Conservation (phyloP, 2,329 filamentous ascomycete species). For the Gaeumannomyces sp. region DNA sequence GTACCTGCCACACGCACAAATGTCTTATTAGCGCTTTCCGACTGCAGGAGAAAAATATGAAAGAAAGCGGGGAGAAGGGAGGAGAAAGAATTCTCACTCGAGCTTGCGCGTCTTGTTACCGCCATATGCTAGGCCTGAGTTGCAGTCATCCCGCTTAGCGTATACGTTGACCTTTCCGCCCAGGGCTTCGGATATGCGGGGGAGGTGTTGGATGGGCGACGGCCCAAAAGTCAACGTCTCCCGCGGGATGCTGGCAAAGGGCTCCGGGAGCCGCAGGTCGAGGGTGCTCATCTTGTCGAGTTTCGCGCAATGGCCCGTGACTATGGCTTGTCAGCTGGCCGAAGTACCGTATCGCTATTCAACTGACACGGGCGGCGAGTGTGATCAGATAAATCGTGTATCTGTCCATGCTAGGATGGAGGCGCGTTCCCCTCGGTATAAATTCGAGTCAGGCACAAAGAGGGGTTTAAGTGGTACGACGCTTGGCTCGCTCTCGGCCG, state of each 20-base stretch:
- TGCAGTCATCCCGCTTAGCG: conserved; percentile 67
- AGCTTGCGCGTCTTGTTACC: conserved; percentile 67
- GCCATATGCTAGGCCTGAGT: conserved; percentile 60
- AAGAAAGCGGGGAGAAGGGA: not conserved
- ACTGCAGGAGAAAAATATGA: not conserved
- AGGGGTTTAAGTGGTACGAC: not conserved
- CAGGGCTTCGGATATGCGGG: conserved; percentile 56
- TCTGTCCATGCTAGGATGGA: not conserved
- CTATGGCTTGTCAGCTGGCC: not conserved
- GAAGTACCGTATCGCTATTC: not conserved
- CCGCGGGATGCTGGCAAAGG: conserved; percentile 58
- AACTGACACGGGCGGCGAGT: not conserved
- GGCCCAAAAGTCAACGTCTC: conserved; percentile 58
- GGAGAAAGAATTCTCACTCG: conserved; percentile 36
- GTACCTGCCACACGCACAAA: conserved; percentile 37
- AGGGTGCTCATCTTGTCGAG: conserved; percentile 10
- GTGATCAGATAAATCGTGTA: not conserved
- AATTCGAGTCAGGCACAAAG: not conserved
- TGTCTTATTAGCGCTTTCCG: not conserved
- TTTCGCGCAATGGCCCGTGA: not conserved
- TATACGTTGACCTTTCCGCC: conserved; percentile 56
- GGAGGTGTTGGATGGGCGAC: conserved; percentile 62
- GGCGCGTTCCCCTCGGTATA: not conserved
- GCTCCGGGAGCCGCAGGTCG: conserved; percentile 46
- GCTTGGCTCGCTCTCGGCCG: not conserved